These are phyloP conservation scores for Wickerhamomyces sp. DNA, from an alignment of 1,139 yeast genomes.

Conservation along the genomic window DNA sequence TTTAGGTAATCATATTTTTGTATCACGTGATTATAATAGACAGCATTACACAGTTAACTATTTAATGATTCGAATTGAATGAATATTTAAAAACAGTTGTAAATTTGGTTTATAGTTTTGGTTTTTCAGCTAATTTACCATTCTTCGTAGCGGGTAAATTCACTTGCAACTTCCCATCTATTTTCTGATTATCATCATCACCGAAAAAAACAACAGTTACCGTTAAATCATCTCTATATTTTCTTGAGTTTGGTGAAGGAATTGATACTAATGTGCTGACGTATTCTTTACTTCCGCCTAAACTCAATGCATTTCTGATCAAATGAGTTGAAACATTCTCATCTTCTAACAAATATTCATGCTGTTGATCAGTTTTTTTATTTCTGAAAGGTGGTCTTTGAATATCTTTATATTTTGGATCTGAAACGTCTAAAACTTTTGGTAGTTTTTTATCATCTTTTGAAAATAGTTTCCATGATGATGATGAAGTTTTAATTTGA, in stretches of 20 bases:
- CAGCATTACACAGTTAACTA: no score
- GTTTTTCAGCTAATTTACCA: conserved; percentile 11
- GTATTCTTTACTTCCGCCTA: conserved; percentile 79
- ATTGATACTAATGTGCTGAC: conserved; percentile 84
- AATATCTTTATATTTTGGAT: conserved; percentile 44
- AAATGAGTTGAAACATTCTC: conserved; percentile 88
- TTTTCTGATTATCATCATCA: conserved; percentile 37
- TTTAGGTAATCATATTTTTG: not conserved
- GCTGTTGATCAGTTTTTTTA: conserved; percentile 29
- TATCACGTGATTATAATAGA: no score
- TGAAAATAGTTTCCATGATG: conserved; percentile 18
- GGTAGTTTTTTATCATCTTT: conserved; percentile 49
- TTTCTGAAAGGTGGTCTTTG: conserved; percentile 56
- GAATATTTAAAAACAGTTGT: no score
- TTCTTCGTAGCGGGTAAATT: conserved; percentile 18
- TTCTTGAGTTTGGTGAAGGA: conserved; percentile 89
- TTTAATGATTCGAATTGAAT: no score
- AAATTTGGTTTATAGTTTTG: conserved; percentile 11
- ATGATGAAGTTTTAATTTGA: conserved; percentile 37
- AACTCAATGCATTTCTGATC: conserved; percentile 89
- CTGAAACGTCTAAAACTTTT: conserved; percentile 55
- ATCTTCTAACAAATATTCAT: conserved; percentile 62
- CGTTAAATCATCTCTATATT: conserved; percentile 91
- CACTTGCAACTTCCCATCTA: conserved; percentile 32
- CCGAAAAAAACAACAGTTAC: conserved; percentile 95